These are phyloP conservation scores for Boletus tomentosulus DNA, from an alignment of 768 basidiomycete species.

Conservation along the genomic window DNA sequence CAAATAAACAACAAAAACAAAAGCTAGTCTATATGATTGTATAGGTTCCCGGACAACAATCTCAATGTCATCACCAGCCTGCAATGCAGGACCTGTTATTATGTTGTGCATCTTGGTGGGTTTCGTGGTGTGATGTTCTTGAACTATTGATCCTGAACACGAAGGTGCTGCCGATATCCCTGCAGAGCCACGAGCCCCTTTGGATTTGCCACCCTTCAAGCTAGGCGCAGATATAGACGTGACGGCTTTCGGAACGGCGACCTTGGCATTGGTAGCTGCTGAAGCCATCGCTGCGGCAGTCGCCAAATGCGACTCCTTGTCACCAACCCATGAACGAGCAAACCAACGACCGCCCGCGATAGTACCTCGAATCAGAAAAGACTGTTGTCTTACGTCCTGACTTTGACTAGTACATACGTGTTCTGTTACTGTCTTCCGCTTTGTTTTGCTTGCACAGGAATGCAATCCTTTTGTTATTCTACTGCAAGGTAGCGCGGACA, in stretches of 20 bases:
- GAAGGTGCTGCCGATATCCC: slow-evolving; percentile 51
- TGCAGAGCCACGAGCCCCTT: slow-evolving; percentile 34
- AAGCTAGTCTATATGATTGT: slow-evolving; percentile 16
- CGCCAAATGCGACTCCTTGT: slow-evolving; percentile 69
- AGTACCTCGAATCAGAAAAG: slow-evolving; percentile 42
- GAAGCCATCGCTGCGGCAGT: slow-evolving; percentile 28
- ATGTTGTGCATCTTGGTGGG: slow-evolving; percentile 68
- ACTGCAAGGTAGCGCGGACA: not conserved
- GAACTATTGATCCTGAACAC: slow-evolving; percentile 51
- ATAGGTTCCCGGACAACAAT: slow-evolving; percentile 20
- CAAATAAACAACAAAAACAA: slow-evolving; percentile 9
- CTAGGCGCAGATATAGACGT: slow-evolving; percentile 48
- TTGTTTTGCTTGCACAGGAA: not conserved
- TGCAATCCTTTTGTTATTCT: slow-evolving; percentile 1
- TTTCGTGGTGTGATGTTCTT: slow-evolving; percentile 42
- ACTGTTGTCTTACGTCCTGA: no score
- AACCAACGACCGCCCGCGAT: slow-evolving; percentile 85
- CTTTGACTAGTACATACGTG: no score
- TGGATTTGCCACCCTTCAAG: slow-evolving; percentile 42
- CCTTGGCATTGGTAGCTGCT: slow-evolving; percentile 26
- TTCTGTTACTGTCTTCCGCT: not conserved
- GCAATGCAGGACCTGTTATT: slow-evolving; percentile 46
- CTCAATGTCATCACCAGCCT: slow-evolving; percentile 47
- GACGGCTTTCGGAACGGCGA: slow-evolving; percentile 34
- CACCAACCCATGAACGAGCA: slow-evolving; percentile 76